phyloP scores from a whole-genome alignment of 129 eudicot species.

The Arctium minus region DNA sequence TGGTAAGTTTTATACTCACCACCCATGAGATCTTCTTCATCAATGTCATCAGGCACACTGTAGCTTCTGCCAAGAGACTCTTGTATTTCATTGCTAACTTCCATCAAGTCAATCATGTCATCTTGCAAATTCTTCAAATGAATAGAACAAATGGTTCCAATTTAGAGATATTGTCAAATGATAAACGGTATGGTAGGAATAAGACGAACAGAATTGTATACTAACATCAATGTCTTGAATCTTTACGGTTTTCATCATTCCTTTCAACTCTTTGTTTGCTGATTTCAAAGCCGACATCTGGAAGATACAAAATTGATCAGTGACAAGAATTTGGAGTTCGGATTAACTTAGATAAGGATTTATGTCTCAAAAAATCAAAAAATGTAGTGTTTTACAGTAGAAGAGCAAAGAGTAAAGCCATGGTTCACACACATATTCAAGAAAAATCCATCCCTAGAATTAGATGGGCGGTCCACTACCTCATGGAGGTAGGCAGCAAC shows the following conservation, averaged over 20 bases:
- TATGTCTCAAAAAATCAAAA: not conserved
- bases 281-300: constrained; percentile 93
- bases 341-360: constrained; percentile 5
- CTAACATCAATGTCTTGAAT: constrained; percentile 90
- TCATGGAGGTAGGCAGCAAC: constrained; percentile 89
- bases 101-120: constrained; percentile 96
- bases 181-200: not conserved
- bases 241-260: constrained; percentile 95
- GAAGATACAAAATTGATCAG: constrained; percentile 8
- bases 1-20: constrained; percentile 38
- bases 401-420: not conserved
- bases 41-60: constrained; percentile 90
- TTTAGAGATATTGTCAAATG: not conserved
- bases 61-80: constrained; percentile 91
- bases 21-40: constrained; percentile 95
- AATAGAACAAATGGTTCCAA: not conserved
- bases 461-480: constrained; percentile 49
- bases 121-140: constrained; percentile 81
- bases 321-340: not conserved
- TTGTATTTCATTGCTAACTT: constrained; percentile 86
- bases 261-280: constrained; percentile 89
- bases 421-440: constrained; percentile 20
- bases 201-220: not conserved
- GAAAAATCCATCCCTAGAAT: constrained; percentile 23
- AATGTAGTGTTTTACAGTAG: not conserved